phyloP scores from a whole-genome alignment of 1,139 yeast species.

The Lodderomyces metapsilosis region DNA sequence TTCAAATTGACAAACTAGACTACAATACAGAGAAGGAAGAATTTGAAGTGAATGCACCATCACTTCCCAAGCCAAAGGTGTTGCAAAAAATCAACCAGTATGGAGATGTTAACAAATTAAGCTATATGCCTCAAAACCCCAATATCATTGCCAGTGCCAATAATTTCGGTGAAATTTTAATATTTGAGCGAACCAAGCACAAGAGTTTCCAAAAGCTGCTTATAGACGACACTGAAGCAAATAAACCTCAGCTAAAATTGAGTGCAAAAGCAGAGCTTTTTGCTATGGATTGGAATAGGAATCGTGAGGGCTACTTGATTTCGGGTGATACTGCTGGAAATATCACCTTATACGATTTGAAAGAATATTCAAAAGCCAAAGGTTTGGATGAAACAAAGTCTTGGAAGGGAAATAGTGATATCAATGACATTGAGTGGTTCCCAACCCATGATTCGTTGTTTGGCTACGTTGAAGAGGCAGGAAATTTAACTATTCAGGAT shows the following conservation, averaged over 20 bases:
- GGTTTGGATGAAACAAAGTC: constrained; percentile 11
- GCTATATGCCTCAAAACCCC: constrained; percentile 46
- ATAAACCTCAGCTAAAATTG: constrained; percentile 17
- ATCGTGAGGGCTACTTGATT: constrained; percentile 34
- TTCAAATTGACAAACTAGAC: constrained; percentile 33
- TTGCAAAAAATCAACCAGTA: constrained; percentile 42
- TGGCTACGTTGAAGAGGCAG: constrained; percentile 58
- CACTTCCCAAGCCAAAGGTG: constrained; percentile 23
- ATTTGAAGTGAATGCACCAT: constrained; percentile 30
- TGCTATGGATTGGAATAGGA: constrained; percentile 47
- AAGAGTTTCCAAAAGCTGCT: constrained; percentile 37
- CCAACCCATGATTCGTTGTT: constrained; percentile 58
- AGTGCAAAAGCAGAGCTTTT: constrained; percentile 29
- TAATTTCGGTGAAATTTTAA: constrained; percentile 38
- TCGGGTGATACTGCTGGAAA: constrained; percentile 39
- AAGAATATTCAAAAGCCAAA: constrained; percentile 18
- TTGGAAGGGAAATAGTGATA: constrained; percentile 29
- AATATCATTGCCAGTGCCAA: constrained; percentile 44
- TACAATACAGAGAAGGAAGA: constrained; percentile 43
- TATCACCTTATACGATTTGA: constrained; percentile 36
- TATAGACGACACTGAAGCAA: constrained; percentile 28
- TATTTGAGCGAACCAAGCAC: constrained; percentile 55
- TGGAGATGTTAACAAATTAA: constrained; percentile 45
- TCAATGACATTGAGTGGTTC: constrained; percentile 64
- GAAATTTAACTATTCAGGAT: constrained; percentile 50